Evolutionary conservation across 768 basidiomycete species (phyloP), one percentile per base, ranked within the genome.

Genomic region (Phylloporus arenicola): DNA sequence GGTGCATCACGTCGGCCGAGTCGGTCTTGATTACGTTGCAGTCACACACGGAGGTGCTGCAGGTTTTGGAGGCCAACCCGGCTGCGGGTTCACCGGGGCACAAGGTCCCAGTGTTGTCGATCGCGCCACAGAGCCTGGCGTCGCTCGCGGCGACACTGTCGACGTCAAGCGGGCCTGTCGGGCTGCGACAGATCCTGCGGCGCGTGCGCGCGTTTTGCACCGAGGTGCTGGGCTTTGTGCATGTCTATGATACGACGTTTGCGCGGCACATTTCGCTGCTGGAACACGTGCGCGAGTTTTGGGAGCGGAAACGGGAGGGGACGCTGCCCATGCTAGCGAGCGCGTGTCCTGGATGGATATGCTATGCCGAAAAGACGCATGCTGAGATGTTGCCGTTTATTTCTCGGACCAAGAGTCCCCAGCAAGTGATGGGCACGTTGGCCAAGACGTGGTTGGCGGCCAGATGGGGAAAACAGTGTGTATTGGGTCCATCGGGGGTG

Each of bases 271-370:
- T 99, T 17, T 81, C 88, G 24, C 74, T 97, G 19, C 74, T 77
- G 20, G 95, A 99, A 58, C 90, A 93, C 53, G 73, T 81, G 4
- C 73, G 70, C 20, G 96, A 98, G 65, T 95, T 89, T 64, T 60
- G 76, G 48, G 92, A 95, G 61, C 79, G 92, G 19, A 79, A 61
- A 64, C 69, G 34, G n/a, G 55, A 59, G 22, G 61, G 63, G 11
- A 56, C 54, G 19, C 68, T 97, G 24, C 96, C 96, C 0, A 93
- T 99, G 84, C 73, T 99, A 22, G 86, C 92, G 4, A 93, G 92
- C 58, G 92, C 96, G 14, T 98, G 96, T 70, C 96, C 96, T 0
- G 96, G 96, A 14, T 98, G 96, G 96, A 88, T 99, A 50, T 99
- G 96, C 65, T 98, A 98, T 67, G 95, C 93, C 16, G 96, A 99